Evolutionary conservation across 345 rosid species (phyloP).

Genomic region (Heritiera littoralis): DNA sequence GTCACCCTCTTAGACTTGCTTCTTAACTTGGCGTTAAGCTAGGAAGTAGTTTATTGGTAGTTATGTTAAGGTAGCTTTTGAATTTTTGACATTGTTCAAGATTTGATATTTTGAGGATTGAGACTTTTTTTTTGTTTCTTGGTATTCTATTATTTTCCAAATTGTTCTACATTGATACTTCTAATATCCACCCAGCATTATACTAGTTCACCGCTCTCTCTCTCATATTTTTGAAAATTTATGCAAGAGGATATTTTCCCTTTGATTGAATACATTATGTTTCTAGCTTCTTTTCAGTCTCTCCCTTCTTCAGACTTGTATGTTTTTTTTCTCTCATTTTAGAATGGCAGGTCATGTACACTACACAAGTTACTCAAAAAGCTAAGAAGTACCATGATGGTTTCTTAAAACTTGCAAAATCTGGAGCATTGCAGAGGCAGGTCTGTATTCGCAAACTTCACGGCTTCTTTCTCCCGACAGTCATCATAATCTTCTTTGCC

Average conservation of each 20-base stretch:
- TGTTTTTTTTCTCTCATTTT: conserved; percentile 2
- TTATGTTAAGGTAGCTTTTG: background rate
- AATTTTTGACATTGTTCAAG: background rate
- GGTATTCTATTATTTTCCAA: background rate
- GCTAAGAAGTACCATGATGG: conserved; percentile 74
- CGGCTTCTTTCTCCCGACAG: background rate
- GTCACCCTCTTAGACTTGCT: background rate
- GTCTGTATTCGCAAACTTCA: conserved; percentile 30
- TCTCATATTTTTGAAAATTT: background rate
- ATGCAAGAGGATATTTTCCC: background rate
- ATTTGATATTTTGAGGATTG: background rate
- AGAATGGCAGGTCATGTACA: conserved; percentile 71
- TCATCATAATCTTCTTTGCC: conserved; percentile 11
- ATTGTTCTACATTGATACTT: background rate
- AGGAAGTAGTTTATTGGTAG: background rate
- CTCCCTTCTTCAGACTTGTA: background rate
- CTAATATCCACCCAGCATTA: background rate
- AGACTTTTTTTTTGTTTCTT: background rate
- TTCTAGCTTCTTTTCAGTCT: background rate
- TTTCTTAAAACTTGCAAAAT: conserved; percentile 34
- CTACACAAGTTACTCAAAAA: conserved; percentile 58
- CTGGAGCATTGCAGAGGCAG: conserved; percentile 51
- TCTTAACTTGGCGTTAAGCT: background rate
- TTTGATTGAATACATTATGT: background rate
- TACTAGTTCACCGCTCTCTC: background rate